Evolutionary conservation across 345 rosid species (phyloP).

Genomic region (Citrus sinensis): DNA sequence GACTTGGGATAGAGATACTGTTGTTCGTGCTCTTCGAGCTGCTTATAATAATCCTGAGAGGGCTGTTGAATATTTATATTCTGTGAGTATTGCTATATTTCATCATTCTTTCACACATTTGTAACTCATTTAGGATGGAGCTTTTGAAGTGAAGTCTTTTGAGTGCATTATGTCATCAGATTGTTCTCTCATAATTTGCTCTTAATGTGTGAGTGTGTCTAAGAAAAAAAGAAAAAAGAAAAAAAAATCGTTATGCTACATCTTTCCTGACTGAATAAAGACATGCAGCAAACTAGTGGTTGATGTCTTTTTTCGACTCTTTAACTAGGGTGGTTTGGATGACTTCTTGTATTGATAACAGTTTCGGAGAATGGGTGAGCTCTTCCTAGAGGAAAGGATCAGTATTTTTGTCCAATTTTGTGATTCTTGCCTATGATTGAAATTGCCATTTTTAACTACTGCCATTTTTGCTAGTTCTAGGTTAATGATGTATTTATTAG

Average conservation of each 20-base stretch:
- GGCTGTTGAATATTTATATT: slow-evolving; percentile 94
- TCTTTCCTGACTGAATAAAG: background rate
- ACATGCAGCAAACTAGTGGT: background rate
- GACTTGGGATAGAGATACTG: slow-evolving; percentile 83
- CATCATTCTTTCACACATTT: background rate
- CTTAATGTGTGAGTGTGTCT: background rate
- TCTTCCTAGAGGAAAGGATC: background rate
- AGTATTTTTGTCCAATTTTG: background rate
- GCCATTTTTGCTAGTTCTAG: background rate
- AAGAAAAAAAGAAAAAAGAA: background rate
- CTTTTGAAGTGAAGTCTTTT: background rate
- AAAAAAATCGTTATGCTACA: background rate
- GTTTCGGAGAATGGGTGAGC: background rate
- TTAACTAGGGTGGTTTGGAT: background rate
- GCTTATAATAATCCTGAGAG: slow-evolving; percentile 94
- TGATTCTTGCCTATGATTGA: background rate
- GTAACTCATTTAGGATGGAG: background rate
- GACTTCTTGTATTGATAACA: background rate
- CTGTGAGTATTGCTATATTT: slow-evolving; percentile 42
- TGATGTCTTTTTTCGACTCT: background rate
- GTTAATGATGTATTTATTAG: background rate
- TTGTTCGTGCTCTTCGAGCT: slow-evolving; percentile 87
- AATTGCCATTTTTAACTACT: background rate
- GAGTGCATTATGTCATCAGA: background rate
- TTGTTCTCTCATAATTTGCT: background rate